These are phyloP conservation scores for Phytophthora melonis DNA, from an alignment of 352 stramenopile genomes.

Conservation along the genomic window DNA sequence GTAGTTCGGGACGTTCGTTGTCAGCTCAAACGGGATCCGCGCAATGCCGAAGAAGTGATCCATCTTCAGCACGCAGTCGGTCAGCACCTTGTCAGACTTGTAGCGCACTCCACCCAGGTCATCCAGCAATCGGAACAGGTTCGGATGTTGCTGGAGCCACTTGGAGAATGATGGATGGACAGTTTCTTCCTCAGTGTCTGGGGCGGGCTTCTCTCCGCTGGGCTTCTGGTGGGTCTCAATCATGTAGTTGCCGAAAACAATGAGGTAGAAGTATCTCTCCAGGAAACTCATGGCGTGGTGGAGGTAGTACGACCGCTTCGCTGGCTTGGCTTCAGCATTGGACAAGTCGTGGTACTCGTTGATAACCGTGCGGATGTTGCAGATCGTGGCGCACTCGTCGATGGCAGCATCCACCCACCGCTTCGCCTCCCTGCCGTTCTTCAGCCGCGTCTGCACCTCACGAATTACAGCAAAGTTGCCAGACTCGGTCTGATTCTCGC, in stretches of 20 bases:
- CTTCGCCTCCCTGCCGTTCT: conserved; percentile 67
- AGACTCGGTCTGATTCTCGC: conserved; percentile 23
- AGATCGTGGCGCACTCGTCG: conserved; percentile 72
- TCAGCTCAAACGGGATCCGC: conserved; percentile 70
- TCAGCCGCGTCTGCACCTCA: conserved; percentile 65
- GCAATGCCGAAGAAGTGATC: conserved; percentile 91
- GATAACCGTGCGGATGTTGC: conserved; percentile 86
- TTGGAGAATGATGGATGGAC: conserved; percentile 73
- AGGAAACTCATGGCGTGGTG: conserved; percentile 89
- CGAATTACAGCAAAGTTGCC: conserved; percentile 80
- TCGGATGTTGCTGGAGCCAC: conserved; percentile 80
- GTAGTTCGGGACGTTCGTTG: conserved; percentile 87
- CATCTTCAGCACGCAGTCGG: conserved; percentile 88
- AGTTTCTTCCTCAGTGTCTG: conserved; percentile 32
- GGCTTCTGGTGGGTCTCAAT: conserved; percentile 42
- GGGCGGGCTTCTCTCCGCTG: conserved; percentile 12
- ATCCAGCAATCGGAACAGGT: conserved; percentile 80
- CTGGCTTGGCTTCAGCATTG: conserved; percentile 76
- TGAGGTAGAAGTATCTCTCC: conserved; percentile 90
- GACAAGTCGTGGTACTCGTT: conserved; percentile 83
- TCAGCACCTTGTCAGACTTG: conserved; percentile 83
- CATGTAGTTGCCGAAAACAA: conserved; percentile 89
- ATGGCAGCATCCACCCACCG: conserved; percentile 80
- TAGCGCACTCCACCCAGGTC: conserved; percentile 83
- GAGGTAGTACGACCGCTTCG: conserved; percentile 84